phyloP scores from a whole-genome alignment of 1,139 yeast species.

The Kodamaea anthophila region DNA sequence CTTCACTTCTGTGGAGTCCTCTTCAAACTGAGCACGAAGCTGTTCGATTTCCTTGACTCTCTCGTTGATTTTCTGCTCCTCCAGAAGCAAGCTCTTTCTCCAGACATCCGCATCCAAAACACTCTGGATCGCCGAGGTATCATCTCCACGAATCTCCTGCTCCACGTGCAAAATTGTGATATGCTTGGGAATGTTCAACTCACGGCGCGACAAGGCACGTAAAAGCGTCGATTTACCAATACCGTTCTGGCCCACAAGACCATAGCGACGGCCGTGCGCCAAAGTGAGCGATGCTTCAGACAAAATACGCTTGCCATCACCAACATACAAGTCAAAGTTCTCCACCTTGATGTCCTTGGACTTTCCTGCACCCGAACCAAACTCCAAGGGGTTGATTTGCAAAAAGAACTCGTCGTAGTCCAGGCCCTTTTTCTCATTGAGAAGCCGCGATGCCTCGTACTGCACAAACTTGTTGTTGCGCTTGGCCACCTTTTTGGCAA shows the following conservation, averaged over 20 bases:
- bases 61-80: conserved; percentile 68
- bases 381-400: conserved; percentile 90
- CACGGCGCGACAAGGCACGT: conserved; percentile 89
- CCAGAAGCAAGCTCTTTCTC: conserved; percentile 82
- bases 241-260: conserved; percentile 98
- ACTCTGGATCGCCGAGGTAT: conserved; percentile 80
- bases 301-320: conserved; percentile 89
- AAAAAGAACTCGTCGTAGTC: conserved; percentile 93
- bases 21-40: conserved; percentile 68
- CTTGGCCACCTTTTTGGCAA: conserved; percentile 94
- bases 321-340: conserved; percentile 87
- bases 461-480: conserved; percentile 81
- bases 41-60: conserved; percentile 70
- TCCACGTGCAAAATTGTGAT: conserved; percentile 94
- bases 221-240: conserved; percentile 95
- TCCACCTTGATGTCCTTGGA: conserved; percentile 93
- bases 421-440: conserved; percentile 55
- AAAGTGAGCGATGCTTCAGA: conserved; percentile 83
- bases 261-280: conserved; percentile 91
- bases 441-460: conserved; percentile 88
- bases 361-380: conserved; percentile 87
- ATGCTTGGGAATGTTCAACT: conserved; percentile 87
- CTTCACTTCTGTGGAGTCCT: conserved; percentile 70
- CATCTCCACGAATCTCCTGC: conserved; percentile 95
- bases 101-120: conserved; percentile 98